These are phyloP conservation scores for Dactylellina parvicollis DNA, from an alignment of 2,329 filamentous ascomycete species.

Conservation along the genomic window DNA sequence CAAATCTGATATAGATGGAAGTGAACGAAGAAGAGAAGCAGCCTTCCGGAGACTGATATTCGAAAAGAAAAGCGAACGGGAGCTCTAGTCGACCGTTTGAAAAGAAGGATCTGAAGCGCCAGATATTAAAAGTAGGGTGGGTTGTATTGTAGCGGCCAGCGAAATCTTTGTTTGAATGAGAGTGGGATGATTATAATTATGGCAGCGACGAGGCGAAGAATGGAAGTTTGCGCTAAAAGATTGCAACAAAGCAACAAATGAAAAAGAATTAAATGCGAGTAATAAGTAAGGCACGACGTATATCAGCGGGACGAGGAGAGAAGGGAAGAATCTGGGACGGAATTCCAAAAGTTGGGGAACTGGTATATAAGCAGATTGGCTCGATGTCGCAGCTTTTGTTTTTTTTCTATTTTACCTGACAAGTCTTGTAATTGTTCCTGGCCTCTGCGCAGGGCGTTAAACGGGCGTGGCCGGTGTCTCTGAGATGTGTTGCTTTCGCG, in stretches of 20 bases:
- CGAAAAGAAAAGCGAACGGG: conserved; percentile 8
- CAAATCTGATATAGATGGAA: conserved; percentile 1
- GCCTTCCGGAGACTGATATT: conserved; percentile 46
- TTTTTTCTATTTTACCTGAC: too few relatives aligned
- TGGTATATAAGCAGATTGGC: conserved; percentile 42
- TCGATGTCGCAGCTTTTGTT: neutral
- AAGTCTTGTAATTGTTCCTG: too few relatives aligned
- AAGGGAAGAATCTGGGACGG: conserved; percentile 14
- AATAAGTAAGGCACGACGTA: conserved; percentile 21
- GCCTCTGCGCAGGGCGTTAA: conserved; percentile 7
- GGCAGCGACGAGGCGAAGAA: conserved; percentile 5
- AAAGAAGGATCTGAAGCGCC: neutral
- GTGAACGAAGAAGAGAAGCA: neutral
- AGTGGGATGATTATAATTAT: neutral
- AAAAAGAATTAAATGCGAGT: conserved; percentile 20
- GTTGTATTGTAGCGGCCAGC: conserved; percentile 6
- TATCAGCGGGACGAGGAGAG: conserved; percentile 33
- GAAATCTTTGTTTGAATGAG: neutral
- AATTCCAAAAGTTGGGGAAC: conserved; percentile 33
- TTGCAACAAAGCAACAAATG: conserved; percentile 37
- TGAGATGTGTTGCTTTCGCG: conserved; percentile 10
- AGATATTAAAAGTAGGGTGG: conserved; percentile 6
- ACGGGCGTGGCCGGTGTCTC: conserved; percentile 4
- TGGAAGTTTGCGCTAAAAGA: conserved; percentile 25
- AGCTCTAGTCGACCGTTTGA: conserved; percentile 34